Evolutionary conservation across 192 early-diverging fungal genomes (phyloP).

Genomic region (Hyaloraphidium curvatum): DNA sequence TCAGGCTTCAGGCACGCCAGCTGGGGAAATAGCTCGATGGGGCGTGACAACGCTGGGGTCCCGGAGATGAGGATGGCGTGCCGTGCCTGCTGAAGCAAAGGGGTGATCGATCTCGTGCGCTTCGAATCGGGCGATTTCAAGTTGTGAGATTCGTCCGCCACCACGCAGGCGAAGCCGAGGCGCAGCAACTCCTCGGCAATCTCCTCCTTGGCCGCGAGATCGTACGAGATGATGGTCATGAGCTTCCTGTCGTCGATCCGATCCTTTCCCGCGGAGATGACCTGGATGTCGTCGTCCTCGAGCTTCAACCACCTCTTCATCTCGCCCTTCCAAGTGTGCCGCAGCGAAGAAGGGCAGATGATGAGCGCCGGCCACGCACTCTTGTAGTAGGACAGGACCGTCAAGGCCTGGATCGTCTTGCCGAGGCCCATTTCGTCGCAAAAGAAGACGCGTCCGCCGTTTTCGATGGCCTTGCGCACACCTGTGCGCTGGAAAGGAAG

Average conservation of each 20-base stretch:
- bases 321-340: constrained; percentile 19
- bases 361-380: constrained; percentile 23
- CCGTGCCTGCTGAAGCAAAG: constrained; percentile 11
- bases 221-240: constrained; percentile 20
- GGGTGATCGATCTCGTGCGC: constrained; percentile 15
- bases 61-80: constrained; percentile 11
- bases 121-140: constrained; percentile 20
- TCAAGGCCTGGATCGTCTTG: constrained; percentile 25
- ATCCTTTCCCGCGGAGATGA: constrained; percentile 11
- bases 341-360: constrained; percentile 22
- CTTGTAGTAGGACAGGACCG: constrained; percentile 15
- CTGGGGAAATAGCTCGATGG: constrained; percentile 14
- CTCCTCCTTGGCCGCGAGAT: constrained; percentile 13
- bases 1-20: constrained; percentile 4
- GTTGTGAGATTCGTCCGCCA: constrained; percentile 26
- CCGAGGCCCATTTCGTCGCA: constrained; percentile 24
- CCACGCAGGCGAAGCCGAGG: constrained; percentile 11
- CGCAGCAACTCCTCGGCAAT: constrained; percentile 5
- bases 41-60: constrained; percentile 14
- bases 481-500: constrained; percentile 17
- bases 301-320: constrained; percentile 24
- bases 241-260: background rate
- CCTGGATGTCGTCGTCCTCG: constrained; percentile 14
- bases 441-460: constrained; percentile 15
- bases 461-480: constrained; percentile 9